Conservation (phyloP, 495 filamentous ascomycete species). For the Neurospora sp. region DNA sequence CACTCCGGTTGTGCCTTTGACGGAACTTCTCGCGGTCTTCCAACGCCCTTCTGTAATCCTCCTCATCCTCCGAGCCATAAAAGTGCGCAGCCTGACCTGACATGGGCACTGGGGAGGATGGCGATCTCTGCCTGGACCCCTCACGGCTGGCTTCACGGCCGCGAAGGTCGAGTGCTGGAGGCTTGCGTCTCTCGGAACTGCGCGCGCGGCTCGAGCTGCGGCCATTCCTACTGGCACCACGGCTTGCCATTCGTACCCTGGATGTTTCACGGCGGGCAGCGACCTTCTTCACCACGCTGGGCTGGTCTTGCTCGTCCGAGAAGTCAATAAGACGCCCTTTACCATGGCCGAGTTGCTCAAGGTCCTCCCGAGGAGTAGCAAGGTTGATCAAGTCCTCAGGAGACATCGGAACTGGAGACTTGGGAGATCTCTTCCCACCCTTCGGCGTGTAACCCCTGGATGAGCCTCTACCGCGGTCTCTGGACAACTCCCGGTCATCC, state of each 20-base stretch:
- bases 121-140: constrained; percentile 54
- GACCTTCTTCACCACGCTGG: constrained; percentile 31
- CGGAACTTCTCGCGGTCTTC: constrained; percentile 53
- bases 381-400: constrained; percentile 65
- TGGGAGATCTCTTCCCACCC: constrained; percentile 78
- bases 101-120: constrained; percentile 72
- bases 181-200: constrained; percentile 33
- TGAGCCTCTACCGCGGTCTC: constrained; percentile 54
- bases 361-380: constrained; percentile 30
- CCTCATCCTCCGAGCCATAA: constrained; percentile 43
- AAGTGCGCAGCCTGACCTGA: constrained; percentile 30
- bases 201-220: constrained; percentile 15
- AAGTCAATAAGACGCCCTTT: constrained; percentile 11
- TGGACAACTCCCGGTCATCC: constrained; percentile 49
- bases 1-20: constrained; percentile 46
- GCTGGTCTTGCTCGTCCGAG: constrained; percentile 22
- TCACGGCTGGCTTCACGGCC: constrained; percentile 42
- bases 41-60: constrained; percentile 49
- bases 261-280: constrained; percentile 27
- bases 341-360: constrained; percentile 3
- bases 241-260: constrained; percentile 24
- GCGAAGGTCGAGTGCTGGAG: constrained; percentile 42
- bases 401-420: constrained; percentile 86
- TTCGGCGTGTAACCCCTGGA: constrained; percentile 56
- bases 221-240: constrained; percentile 33